phyloP scores from a whole-genome alignment of 164 flowering plant species.

The Brasenia schreberi region DNA sequence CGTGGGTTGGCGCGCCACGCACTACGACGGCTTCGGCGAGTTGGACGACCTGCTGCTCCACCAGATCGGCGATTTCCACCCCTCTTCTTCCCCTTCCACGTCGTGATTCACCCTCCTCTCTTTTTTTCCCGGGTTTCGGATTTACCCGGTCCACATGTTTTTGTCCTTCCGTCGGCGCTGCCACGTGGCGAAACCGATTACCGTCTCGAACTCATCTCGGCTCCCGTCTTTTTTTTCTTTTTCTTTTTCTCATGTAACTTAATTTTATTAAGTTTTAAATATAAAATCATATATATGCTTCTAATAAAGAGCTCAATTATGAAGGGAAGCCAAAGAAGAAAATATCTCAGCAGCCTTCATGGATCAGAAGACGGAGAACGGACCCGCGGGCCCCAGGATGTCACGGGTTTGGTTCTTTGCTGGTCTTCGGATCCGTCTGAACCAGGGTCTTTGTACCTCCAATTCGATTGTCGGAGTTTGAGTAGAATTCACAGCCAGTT shows the following conservation, averaged over 20 bases:
- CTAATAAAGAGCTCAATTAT: too few relatives aligned
- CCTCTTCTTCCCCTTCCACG: background rate
- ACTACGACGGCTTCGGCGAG: slow-evolving; percentile 21
- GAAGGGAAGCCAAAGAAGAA: background rate
- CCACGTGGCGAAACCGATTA: background rate
- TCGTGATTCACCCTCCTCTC: background rate
- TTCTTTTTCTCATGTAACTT: background rate
- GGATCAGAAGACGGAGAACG: too few relatives aligned
- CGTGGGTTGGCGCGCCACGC: slow-evolving; percentile 11
- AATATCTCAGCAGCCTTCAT: background rate
- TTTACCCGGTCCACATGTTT: background rate
- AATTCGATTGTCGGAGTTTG: too few relatives aligned
- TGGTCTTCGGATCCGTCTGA: too few relatives aligned
- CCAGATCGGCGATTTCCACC: slow-evolving; percentile 18
- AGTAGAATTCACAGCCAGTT: too few relatives aligned
- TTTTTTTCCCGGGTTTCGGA: background rate
- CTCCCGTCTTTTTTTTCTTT: background rate
- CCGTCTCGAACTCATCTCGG: background rate
- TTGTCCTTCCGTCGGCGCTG: background rate
- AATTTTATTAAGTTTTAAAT: too few relatives aligned
- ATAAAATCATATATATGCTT: background rate
- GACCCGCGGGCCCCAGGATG: too few relatives aligned
- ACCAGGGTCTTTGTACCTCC: too few relatives aligned
- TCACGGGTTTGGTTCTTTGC: too few relatives aligned
- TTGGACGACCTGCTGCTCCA: slow-evolving; percentile 11